phyloP scores from a whole-genome alignment of 2,329 filamentous ascomycete species.

The Botryotinia calthae region DNA sequence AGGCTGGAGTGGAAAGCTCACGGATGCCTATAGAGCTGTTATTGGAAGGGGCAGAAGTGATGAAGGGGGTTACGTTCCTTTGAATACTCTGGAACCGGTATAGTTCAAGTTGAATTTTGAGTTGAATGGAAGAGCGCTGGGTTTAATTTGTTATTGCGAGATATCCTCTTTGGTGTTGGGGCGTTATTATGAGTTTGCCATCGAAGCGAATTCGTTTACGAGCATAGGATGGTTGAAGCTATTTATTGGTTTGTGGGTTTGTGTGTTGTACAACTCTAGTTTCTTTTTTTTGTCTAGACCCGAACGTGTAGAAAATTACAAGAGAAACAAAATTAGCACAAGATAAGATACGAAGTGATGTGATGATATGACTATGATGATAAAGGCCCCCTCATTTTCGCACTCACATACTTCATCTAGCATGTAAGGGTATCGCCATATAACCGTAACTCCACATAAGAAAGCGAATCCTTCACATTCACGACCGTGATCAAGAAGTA shows the following conservation, averaged over 20 bases:
- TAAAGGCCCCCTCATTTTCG: neutral
- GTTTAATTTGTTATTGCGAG: neutral
- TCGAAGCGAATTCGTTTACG: too few species aligned
- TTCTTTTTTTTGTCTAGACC: neutral
- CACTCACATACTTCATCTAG: neutral
- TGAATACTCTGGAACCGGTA: slow-evolving; percentile 41
- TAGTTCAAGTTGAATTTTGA: slow-evolving; percentile 7
- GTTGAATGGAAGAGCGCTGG: neutral
- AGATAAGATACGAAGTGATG: neutral
- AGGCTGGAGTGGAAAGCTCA: slow-evolving; percentile 44
- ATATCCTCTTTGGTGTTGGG: neutral
- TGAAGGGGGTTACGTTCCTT: slow-evolving; percentile 58
- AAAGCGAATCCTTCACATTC: neutral
- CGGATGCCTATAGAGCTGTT: slow-evolving; percentile 43
- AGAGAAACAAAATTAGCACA: neutral
- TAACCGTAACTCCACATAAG: neutral
- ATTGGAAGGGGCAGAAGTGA: slow-evolving; percentile 42
- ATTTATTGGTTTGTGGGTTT: neutral
- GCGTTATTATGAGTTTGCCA: neutral
- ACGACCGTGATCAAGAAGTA: neutral
- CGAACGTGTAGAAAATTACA: neutral
- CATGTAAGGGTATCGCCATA: neutral
- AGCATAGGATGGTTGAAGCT: neutral
- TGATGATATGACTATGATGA: neutral
- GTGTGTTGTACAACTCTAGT: neutral